Evolutionary conservation across 768 basidiomycete genomes (phyloP), one percentile per base, ranked within the genome.

Genomic region (Mycena leptocephala): DNA sequence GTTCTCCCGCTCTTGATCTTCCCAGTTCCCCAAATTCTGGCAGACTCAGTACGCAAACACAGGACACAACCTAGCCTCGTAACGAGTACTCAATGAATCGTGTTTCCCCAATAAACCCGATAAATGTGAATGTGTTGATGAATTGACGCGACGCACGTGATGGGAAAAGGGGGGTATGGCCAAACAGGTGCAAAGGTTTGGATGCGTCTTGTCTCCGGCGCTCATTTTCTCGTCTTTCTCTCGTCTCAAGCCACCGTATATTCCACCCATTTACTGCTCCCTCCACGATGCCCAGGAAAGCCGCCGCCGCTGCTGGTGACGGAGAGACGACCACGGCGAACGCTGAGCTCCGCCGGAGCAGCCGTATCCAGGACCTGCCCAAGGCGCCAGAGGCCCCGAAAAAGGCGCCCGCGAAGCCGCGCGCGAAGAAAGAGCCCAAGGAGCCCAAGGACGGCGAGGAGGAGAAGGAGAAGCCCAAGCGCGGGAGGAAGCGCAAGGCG

Each of bases 361-460:
- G 90, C 37, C 92, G 94, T 80, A 94, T 95, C 86, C 94, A 95
- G 83, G 93, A 92, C 32, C 89, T 90, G 73, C 93, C 93, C 67
- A 94, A 92, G 83, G 82, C 85, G 2, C 53, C 53, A 14, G 55
- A 56, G 28, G 16, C 30, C 16, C 26, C 87, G 51, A 91, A 90
- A 83, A 91, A 92, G 67, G 89, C 80, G 35, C 48, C 77, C 22
- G 82, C 58, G 91, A 91, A 65, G 83, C 87, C 72, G 87, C n/a
- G 86, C 76, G 90, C 90, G 2, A 56, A 56, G 30, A 68, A 90
- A 78, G 94, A 95, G 82, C 90, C 93, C 67, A 89, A 88, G 79
- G n/a, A n/a, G n/a, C n/a, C n/a, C n/a, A n/a, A n/a, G n/a, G n/a
- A n/a, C n/a, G n/a, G n/a, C n/a, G n/a, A n/a, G n/a, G n/a, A n/a